Base-by-base conservation (phyloP, 768 basidiomycete genomes). In the Xerocomellus intermedius region DNA sequence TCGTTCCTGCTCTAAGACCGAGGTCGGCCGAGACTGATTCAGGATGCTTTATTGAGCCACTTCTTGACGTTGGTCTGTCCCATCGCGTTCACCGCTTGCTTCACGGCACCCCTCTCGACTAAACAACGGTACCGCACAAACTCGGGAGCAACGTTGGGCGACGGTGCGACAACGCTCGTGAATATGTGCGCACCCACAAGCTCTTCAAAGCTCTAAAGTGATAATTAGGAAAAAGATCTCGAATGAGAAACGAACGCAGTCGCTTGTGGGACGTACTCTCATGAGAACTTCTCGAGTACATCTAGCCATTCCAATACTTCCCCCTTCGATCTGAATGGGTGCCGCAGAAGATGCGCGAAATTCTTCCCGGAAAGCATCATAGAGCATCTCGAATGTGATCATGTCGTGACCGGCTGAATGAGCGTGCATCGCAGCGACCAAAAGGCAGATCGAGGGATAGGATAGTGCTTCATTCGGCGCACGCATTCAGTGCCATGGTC, bases 301-400 rank as follows among this genome's bases (percentile, higher is more conserved):
- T 19, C 78, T 78, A 19, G 85, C 75, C 85, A 89, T 90, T 3
- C 89, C 85, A 53, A 93, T 86, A 42, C 80, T 81, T 21, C 88
- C 85, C 9, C 90, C 87, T 58, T 84, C 82, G 41, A 91, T 68
- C 48, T 86, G 84, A 19, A 93, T 81, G 1, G 91, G 91, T 0
- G 89, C 89, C 8, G 86, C 82, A 10, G 79, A 77, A 7, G 89
- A 87, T 21, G 84, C 78, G 21, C 86, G 83, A 19, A 89, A 79
- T 70, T 91, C 88, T 57, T 85, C 81, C 21, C 84, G 82, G 67
- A 94, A 94, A 32, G 79, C 77, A 49, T 91, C 89, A 57, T 88
- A 80, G 8, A 96, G 80, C 86, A 95, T 93, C 63, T 95, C 92
- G 66, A 98, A 96, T 30, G 91, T 98, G 71, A 97, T 85, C 14